Evolutionary conservation across 2,329 filamentous ascomycete genomes (phyloP).

Genomic region (Aureobasidium sp.): DNA sequence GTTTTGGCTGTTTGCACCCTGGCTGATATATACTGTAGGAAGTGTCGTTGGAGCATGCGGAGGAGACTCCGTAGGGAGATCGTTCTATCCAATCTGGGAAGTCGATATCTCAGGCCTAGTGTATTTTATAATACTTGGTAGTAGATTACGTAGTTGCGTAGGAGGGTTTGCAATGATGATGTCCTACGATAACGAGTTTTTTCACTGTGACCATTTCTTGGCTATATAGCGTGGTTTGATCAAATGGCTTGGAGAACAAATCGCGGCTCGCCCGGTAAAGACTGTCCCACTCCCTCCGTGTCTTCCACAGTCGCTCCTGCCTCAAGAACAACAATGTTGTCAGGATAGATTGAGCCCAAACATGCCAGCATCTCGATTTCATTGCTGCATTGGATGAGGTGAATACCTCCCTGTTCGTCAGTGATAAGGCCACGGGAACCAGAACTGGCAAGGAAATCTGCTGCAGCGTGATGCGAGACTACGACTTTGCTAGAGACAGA

Average conservation of each 20-base stretch:
- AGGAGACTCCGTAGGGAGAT: no score
- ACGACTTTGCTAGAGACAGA: neutral
- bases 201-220: no score
- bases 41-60: no score
- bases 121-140: no score
- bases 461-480: neutral
- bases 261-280: neutral
- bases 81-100: no score
- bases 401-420: neutral
- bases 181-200: no score
- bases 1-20: no score
- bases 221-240: neutral
- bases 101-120: no score
- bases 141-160: no score
- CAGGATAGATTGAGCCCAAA: neutral
- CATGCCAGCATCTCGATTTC: neutral
- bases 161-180: no score
- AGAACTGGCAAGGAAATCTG: neutral
- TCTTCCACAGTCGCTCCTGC: neutral
- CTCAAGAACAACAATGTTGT: neutral
- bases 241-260: neutral
- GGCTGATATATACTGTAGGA: no score
- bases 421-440: neutral
- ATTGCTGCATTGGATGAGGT: neutral
- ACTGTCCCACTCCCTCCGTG: neutral